Base-by-base conservation (phyloP, 257 asterid genomes). In the Mitragyna speciosa region DNA sequence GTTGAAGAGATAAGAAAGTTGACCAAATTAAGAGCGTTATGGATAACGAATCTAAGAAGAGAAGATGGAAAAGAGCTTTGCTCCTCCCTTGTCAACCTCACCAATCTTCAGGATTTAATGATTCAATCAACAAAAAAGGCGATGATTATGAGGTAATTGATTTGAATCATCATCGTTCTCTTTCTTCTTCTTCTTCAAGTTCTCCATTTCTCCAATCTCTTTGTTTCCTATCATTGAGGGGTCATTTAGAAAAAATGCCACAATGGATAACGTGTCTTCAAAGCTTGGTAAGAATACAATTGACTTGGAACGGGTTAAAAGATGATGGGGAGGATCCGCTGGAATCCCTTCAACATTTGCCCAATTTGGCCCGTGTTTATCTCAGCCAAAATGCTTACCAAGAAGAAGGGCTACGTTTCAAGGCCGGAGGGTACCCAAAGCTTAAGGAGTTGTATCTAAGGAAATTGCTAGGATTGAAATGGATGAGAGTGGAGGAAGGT, bases 321-420 rank as follows among this genome's bases (percentile, higher is more conserved):
- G 83, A 77, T n/a, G 52, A 77, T 19, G 52, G 10, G 52, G 56
- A 78, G 31, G 82, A 69, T 54, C 83, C 80, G 6, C 82, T 88
- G 0, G 77, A 82, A 79, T 59, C 15, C 17, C 79, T 88, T 30
- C 81, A 83, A 83, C 77, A 70, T 70, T 83, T 87, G 74, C 87
- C 91, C 59, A 76, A 81, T 75, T 51, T 87, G 67, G 16, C 31
- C 4, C 0, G 1, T 0, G 70, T 85, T n/a, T 6, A 20, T 0
- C 72, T 86, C 0, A 17, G 12, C 10, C n/a, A 36, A 36, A 2
- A 7, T 22, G 85, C 85, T n/a, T 89, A 73, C 72, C 82, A 54
- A 2, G 91, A 86, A 19, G 77, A 76, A 30, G 51, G 59, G 43
- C 66, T 89, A 24, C 63, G 82, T 45, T 89, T 89, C 65, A 79